Conservation (phyloP, 306 rosid genomes). For the Castanea sativa region DNA sequence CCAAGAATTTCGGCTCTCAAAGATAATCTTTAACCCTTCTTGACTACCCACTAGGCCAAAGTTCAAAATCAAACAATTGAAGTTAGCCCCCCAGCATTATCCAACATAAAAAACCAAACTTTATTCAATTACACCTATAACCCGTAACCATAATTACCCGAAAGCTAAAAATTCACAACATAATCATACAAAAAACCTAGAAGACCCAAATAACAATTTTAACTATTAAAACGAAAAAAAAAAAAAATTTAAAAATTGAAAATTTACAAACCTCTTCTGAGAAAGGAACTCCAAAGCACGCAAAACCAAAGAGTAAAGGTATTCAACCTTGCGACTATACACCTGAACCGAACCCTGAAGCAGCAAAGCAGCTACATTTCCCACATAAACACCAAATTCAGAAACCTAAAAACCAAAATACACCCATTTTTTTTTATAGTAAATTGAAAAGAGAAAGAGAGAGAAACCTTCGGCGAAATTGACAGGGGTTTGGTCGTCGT, state of each 20-base stretch:
- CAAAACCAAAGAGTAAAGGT: slow-evolving; percentile 76
- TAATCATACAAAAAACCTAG: background rate
- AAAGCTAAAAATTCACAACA: background rate
- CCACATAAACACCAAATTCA: slow-evolving; percentile 28
- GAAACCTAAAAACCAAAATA: background rate
- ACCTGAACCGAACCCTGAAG: slow-evolving; percentile 97
- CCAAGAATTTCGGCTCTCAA: background rate
- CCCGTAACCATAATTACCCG: background rate
- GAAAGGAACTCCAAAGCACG: slow-evolving; percentile 95
- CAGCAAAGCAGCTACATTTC: slow-evolving; percentile 84
- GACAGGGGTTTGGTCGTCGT: slow-evolving; percentile 48
- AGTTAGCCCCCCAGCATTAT: too few species aligned
- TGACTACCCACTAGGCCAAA: background rate
- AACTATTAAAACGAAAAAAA: background rate
- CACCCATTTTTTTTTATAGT: too few species aligned
- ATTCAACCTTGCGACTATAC: slow-evolving; percentile 92
- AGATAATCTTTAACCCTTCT: background rate
- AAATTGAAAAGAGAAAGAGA: too few species aligned
- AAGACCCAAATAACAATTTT: background rate
- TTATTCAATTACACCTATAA: background rate
- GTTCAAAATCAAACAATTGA: background rate
- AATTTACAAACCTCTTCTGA: slow-evolving; percentile 67
- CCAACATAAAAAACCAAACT: slow-evolving; percentile 11
- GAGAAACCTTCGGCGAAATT: slow-evolving; percentile 86
- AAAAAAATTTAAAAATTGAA: background rate